Evolutionary conservation across 2,329 filamentous ascomycete genomes (phyloP).

Genomic region (Diaporthe sp.): DNA sequence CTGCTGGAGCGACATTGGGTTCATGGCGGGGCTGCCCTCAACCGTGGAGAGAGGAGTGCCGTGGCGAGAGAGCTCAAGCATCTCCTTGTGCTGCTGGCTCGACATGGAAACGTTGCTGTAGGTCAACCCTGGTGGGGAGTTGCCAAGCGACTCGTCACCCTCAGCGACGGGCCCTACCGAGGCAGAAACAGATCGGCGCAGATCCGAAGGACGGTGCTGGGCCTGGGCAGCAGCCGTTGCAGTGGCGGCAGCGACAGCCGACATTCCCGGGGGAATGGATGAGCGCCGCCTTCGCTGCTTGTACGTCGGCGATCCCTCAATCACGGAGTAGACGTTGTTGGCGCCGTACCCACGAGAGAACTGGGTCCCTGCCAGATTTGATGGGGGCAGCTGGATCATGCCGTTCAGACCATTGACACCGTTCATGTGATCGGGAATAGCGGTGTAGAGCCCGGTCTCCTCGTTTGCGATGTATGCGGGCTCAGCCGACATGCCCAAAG

Average conservation of each 20-base stretch:
- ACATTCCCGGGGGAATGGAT: conserved; percentile 86
- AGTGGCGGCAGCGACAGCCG: conserved; percentile 76
- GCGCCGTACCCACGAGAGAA: conserved; percentile 80
- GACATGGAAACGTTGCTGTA: conserved; percentile 79
- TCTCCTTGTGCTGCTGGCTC: conserved; percentile 81
- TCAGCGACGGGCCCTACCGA: conserved; percentile 88
- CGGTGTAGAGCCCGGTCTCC: conserved; percentile 95
- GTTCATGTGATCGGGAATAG: conserved; percentile 87
- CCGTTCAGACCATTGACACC: conserved; percentile 83
- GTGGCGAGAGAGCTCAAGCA: conserved; percentile 87
- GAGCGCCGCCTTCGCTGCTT: conserved; percentile 96
- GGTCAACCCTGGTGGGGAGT: conserved; percentile 83
- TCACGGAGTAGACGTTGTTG: conserved; percentile 92
- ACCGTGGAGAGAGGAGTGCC: conserved; percentile 90
- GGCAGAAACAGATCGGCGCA: conserved; percentile 89
- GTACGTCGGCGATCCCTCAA: conserved; percentile 98
- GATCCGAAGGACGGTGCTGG: conserved; percentile 83
- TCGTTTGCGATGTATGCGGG: conserved; percentile 98
- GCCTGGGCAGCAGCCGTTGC: conserved; percentile 59
- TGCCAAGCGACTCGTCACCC: conserved; percentile 81
- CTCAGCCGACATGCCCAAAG: conserved; percentile 84
- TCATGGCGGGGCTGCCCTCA: conserved; percentile 84
- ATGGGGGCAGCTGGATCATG: conserved; percentile 91
- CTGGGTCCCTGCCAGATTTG: conserved; percentile 84
- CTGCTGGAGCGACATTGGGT: conserved; percentile 78